Evolutionary conservation across 1,139 yeast genomes (phyloP).

Genomic region (Saccharomyces uvarum): DNA sequence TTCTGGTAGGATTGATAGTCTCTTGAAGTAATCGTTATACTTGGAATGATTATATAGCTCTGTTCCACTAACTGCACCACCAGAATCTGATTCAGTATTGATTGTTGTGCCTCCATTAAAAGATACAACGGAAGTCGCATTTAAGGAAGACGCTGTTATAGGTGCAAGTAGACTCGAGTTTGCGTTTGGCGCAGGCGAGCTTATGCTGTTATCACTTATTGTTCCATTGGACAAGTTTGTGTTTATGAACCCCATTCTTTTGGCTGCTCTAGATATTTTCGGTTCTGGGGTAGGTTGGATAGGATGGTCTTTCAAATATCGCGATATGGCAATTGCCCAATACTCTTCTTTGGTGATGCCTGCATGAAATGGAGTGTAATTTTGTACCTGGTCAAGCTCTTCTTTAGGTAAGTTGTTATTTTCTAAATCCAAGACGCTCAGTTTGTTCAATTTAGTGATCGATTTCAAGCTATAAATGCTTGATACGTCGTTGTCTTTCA

Average conservation of each 20-base stretch:
- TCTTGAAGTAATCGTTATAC: constrained; percentile 61
- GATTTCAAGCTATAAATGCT: constrained; percentile 52
- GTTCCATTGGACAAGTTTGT: constrained; percentile 20
- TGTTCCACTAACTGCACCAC: constrained; percentile 2
- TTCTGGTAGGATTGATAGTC: constrained; percentile 64
- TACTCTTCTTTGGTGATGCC: constrained; percentile 24
- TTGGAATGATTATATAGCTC: constrained; percentile 33
- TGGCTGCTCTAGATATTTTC: constrained; percentile 45
- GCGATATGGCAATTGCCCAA: constrained; percentile 28
- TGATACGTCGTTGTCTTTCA: constrained; percentile 54
- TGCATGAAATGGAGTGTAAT: constrained; percentile 29
- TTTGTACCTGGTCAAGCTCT: constrained; percentile 49
- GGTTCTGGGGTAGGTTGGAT: constrained; percentile 8
- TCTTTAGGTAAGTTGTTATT: constrained; percentile 60
- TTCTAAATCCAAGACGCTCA: constrained; percentile 62
- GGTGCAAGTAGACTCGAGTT: not conserved
- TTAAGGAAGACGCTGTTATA: not conserved
- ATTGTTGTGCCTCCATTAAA: constrained; percentile 1
- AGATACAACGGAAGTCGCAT: constrained; percentile 1
- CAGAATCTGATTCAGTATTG: not conserved
- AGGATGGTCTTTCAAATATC: constrained; percentile 22
- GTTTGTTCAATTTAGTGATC: constrained; percentile 44
- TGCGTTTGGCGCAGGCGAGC: not conserved
- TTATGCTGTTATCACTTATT: not conserved
- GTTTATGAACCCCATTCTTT: constrained; percentile 63